Base-by-base conservation (phyloP, 139 green algal genomes). In the Edaphochlamys debaryana region DNA sequence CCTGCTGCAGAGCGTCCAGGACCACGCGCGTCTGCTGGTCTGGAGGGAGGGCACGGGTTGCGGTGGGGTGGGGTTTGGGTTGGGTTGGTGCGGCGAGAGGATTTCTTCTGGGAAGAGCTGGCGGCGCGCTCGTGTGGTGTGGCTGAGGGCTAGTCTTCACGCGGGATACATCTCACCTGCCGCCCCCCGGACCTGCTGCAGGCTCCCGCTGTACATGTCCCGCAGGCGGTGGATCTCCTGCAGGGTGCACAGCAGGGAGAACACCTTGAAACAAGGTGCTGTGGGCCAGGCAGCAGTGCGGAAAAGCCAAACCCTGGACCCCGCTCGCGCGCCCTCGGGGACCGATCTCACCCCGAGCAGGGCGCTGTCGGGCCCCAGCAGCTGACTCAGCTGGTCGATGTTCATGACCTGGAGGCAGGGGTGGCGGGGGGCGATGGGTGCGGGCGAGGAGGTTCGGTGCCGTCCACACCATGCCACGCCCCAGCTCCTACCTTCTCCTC, bases 351-450 rank as follows among this genome's bases (percentile, higher is more conserved):
- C 78, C 78, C 67, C 68, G 34, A 84, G 66, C 41, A 76, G 78
- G 15, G n/a, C 66, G 48, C 50, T 77, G 27, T 62, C 56, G 1
- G 64, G 48, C 0, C 78, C 78, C 66, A 84, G 78, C 36, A 76
- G 36, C 48, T 1, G 27, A 5, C 25, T 15, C 36, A 76, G 66
- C 50, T 84, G 78, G 27, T 76, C 50, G 27, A 84, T 67, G 67
- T 58, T 84, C 78, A 84, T 84, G 25, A 15, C 32, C 76, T 82
- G 75, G 1, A n/a, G n/a, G n/a, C n/a, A n/a, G n/a, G n/a, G n/a
- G n/a, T n/a, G n/a, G n/a, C n/a, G n/a, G n/a, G n/a, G n/a, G n/a
- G n/a, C n/a, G n/a, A n/a, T n/a, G n/a, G n/a, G n/a, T n/a, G n/a
- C n/a, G n/a, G n/a, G n/a, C n/a, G n/a, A n/a, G n/a, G n/a, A n/a